These are phyloP conservation scores for Pleurotus tuber-regium DNA, from an alignment of 768 basidiomycete genomes.

Conservation along the genomic window DNA sequence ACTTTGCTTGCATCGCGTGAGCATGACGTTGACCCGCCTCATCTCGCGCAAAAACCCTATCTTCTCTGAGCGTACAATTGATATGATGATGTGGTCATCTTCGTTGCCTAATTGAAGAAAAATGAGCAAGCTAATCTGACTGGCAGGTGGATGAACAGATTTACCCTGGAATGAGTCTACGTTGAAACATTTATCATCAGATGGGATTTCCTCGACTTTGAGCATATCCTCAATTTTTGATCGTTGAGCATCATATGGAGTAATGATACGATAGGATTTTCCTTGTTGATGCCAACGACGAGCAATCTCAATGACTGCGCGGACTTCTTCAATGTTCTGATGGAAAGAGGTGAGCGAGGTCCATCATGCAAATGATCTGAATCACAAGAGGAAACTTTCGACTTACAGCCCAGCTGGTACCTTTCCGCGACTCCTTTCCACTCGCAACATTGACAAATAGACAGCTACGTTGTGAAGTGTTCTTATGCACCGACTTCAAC, in stretches of 20 bases:
- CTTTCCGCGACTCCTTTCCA: constrained; percentile 28
- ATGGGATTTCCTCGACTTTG: constrained; percentile 41
- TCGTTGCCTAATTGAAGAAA: constrained; percentile 57
- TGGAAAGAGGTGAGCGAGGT: not conserved
- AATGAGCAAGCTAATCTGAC: not conserved
- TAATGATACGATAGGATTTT: constrained; percentile 57
- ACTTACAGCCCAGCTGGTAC: constrained; percentile 37
- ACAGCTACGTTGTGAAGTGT: constrained; percentile 38
- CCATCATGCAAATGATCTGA: not conserved
- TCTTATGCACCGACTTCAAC: constrained; percentile 45
- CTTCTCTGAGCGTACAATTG: constrained; percentile 58
- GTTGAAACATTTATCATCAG: constrained; percentile 68
- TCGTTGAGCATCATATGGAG: constrained; percentile 75
- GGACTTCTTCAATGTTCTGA: constrained; percentile 55
- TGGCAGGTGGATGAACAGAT: constrained; percentile 3
- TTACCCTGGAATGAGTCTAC: constrained; percentile 79
- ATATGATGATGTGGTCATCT: constrained; percentile 69
- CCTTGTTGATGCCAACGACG: constrained; percentile 34
- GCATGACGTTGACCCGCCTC: constrained; percentile 84
- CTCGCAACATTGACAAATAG: constrained; percentile 52
- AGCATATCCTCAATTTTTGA: constrained; percentile 47
- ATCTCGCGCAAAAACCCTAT: constrained; percentile 60
- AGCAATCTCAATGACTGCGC: constrained; percentile 45
- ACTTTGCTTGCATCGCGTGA: constrained; percentile 72
- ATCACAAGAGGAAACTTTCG: too few species aligned